Base-by-base conservation (phyloP, 176 grass and related monocot genomes). In the Oryza meyeriana region DNA sequence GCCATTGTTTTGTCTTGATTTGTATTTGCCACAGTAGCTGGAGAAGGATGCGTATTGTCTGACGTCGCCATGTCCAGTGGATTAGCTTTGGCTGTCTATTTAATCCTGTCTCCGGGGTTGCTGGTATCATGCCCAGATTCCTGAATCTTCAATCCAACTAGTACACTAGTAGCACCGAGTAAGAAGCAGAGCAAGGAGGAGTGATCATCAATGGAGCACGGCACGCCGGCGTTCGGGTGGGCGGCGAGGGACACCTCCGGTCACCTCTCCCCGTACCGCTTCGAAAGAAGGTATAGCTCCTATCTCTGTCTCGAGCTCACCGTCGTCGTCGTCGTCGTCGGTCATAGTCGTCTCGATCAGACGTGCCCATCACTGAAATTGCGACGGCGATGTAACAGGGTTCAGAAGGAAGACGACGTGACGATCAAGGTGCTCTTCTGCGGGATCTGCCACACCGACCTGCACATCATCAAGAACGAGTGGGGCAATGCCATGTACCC, bases 361-460 rank as follows among this genome's bases (percentile, higher is more conserved):
- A 3, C 47, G 6, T 57, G 20, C 4, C 0, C 16, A 18, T 18
- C 16, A n/a, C 50, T 57, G 50, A 57, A 9, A 0, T 57, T 57
- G 50, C 50, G 2, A n/a, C 17, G 17, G 47, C 1, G 14, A 18
- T 52, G 14, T 50, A 7, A 6, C 57, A 89, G 87, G 45, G 48
- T 39, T 45, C 40, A 14, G 41, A 30, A 69, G 30, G 82, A 85
- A 4, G 77, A 81, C 26, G 82, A 89, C 76, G 87, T 89, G 25
- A 85, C 76, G 24, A 34, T 86, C 70, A 85, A 89, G 80, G 81
- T 89, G 33, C 77, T 89, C 42, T 89, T 69, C 69, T 89, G 82
- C 40, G 87, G 71, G 11, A 80, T 89, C 71, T 89, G 82, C 48
- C 87, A 89, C 71, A 89, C 87, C 8, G 87, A 89, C 48, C 81